Evolutionary conservation across 2,329 filamentous ascomycete genomes (phyloP), one percentile per base, ranked within the genome.

Genomic region (Xylaria sp.): DNA sequence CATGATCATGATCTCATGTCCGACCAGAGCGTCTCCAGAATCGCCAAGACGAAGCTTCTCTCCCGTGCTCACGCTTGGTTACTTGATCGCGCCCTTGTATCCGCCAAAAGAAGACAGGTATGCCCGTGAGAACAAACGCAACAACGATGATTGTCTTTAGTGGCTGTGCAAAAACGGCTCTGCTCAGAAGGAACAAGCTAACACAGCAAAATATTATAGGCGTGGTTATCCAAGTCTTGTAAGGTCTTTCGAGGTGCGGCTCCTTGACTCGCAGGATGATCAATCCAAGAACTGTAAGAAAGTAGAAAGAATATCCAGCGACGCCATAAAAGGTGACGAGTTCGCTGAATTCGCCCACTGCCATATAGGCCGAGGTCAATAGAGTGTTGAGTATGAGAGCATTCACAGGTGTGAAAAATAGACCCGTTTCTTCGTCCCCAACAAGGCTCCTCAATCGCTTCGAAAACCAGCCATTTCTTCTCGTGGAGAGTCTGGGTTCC

Each of bases 171-270:
- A 99, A 96, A 15, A 98, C 90, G 3, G 94, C 94, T 59, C 96
- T 86, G 76, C 90, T 94, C 48, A 99, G 87, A 72, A 99, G 80
- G 78, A 99, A 99, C 72, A 99, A 80, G 78, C 93, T 97, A 45
- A 99, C 96, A 77, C 96, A 99, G 86, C 96, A 99, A 79, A 99
- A 99, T 65, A 97, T 95, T 72, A 99, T 95, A 12, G 96, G 96
- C 2, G 96, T 99, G 0, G 91, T 91, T 76, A 99, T 97, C 96
- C 95, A 99, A 3, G 94, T 97, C 78, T 90, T 91, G 81, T 99
- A 99, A 0, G 96, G 95, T 30, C 96, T 84, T 79, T 97, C 94
- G 53, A 99, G 86, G 70, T 90, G 85, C 4, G 96, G 96, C 79
- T 99, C 96, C 70, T 87, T 88, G 34, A 98, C 93, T 34, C 96